Conservation (phyloP, 2,329 filamentous ascomycete genomes). For the Ophiostoma populinum region DNA sequence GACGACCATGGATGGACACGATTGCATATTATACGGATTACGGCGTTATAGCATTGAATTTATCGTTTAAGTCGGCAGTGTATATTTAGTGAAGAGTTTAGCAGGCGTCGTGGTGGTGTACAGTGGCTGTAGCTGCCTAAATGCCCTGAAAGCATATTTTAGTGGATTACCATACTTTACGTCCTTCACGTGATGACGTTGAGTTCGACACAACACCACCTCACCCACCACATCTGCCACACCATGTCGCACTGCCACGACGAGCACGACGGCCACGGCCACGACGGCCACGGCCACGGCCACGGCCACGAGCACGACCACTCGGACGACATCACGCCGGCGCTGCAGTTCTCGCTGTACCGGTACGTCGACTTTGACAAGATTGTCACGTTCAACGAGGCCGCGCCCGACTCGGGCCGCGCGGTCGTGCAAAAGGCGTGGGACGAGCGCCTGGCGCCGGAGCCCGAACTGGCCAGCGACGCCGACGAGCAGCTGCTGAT, state of each 20-base stretch:
- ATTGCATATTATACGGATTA: no score
- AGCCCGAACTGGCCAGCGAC: conserved; percentile 69
- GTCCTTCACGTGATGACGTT: no score
- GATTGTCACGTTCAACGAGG: conserved; percentile 74
- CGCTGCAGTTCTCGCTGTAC: conserved; percentile 80
- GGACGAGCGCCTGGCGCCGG: conserved; percentile 53
- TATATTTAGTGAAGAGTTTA: no score
- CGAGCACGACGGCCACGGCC: conserved; percentile 15
- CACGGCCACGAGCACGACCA: conserved; percentile 59
- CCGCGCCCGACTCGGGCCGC: conserved; percentile 46
- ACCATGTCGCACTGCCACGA: conserved; percentile 16
- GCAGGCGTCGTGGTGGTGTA: no score
- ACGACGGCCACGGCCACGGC: conserved; percentile 25
- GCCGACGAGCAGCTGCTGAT: conserved; percentile 90
- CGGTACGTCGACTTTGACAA: conserved; percentile 80
- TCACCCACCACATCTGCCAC: background rate
- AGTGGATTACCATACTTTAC: no score
- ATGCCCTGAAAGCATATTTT: no score
- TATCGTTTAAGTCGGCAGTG: no score
- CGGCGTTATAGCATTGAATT: no score
- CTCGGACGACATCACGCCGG: conserved; percentile 79
- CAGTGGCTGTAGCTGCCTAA: no score
- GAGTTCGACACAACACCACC: no score
- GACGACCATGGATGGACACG: no score
- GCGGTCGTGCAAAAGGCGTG: conserved; percentile 80